Evolutionary conservation across 2,329 filamentous ascomycete genomes (phyloP), one percentile per base, ranked within the genome.

Genomic region (Thielaviopsis euricoi): DNA sequence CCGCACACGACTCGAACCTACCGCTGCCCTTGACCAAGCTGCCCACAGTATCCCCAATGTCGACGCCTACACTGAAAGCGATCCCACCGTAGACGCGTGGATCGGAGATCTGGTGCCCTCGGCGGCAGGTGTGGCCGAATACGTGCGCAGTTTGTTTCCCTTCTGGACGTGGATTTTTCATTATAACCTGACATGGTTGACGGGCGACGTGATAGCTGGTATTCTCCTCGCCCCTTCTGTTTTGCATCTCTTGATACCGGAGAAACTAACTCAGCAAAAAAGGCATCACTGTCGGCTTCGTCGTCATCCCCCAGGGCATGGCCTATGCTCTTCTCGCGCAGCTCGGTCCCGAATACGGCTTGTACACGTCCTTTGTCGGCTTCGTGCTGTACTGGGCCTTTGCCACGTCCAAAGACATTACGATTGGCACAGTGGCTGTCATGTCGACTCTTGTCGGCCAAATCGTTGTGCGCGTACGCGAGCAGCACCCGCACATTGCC

Each of bases 331-430:
- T 73, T 40, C 66, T 78, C 19, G 76, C 76, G 2, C 66, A 72
- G 58, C 70, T 78, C 53, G 67, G 69, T 3, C 70, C 74, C 23
- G 72, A 78, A 62, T 78, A 74, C 64, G 76, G 76, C 15, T 64
- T 78, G 19, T 73, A 73, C 61, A 93, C 91, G 0, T 96, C 91
- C 0, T 97, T 98, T 67, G 93, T 96, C 79, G 93, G 91, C 55
- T 90, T 95, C 17, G 70, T 95, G 62, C 77, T 95, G 61, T 98
- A 98, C 71, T 97, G 91, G 91, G 86, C 96, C 67, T 97, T 97
- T 66, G 93, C 90, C 37, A 98, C 93, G 0, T 96, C 91, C 13
- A 98, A 97, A 68, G 91, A 98, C 69, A 97, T 98, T 66, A 96
- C 91, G 10, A 97, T 97, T 58, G 91, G 91, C 17, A 85, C 91